phyloP scores from a whole-genome alignment of 495 filamentous ascomycete species.

The Terfezia claveryi region DNA sequence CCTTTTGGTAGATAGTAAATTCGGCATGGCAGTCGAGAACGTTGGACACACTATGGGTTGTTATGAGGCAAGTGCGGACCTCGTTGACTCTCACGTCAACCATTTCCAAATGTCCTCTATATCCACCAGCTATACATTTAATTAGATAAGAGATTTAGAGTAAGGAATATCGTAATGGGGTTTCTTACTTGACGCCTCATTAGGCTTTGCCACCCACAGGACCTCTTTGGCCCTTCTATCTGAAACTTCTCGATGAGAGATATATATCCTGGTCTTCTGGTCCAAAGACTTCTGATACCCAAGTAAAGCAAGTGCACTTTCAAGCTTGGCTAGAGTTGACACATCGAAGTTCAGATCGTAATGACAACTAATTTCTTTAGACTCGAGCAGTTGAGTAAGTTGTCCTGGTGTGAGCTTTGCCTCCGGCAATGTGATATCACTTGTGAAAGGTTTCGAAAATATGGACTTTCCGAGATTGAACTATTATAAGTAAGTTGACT shows the following conservation, averaged over 20 bases:
- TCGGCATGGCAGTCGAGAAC: not conserved
- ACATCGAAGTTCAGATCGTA: not conserved
- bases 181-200: no score
- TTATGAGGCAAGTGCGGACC: not conserved
- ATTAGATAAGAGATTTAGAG: no score
- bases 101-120: not conserved
- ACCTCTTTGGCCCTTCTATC: not conserved
- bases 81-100: not conserved
- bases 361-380: not conserved
- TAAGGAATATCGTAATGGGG: no score
- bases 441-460: not conserved
- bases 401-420: not conserved
- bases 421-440: not conserved
- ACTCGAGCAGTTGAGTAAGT: not conserved
- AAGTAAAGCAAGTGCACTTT: not conserved
- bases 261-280: not conserved
- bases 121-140: no score
- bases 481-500: not conserved
- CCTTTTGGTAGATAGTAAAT: not conserved
- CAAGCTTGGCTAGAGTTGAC: not conserved
- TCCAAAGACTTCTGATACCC: not conserved
- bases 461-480: not conserved
- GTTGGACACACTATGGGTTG: not conserved
- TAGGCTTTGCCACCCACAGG: not conserved
- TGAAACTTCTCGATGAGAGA: not conserved